Evolutionary conservation across 1,284 basidiomycete genomes (phyloP).

Genomic region (Athelia sp.): DNA sequence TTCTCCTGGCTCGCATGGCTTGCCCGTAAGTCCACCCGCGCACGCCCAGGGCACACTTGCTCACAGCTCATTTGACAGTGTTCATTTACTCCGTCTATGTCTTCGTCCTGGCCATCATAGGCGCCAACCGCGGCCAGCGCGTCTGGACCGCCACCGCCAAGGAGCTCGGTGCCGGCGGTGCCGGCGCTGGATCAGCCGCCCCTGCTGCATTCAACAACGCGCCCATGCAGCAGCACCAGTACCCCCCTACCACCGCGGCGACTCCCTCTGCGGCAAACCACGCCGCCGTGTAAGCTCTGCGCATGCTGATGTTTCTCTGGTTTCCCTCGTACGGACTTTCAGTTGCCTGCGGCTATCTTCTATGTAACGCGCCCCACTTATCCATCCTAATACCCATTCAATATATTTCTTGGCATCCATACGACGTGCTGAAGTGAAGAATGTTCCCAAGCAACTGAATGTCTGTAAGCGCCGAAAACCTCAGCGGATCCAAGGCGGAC

Average conservation of each 20-base stretch:
- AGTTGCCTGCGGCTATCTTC: no score
- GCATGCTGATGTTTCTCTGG: no score
- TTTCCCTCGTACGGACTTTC: no score
- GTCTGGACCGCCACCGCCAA: conserved; percentile 40
- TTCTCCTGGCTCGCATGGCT: conserved; percentile 52
- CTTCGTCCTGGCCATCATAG: conserved; percentile 28
- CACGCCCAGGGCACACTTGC: not conserved
- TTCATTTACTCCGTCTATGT: conserved; percentile 34
- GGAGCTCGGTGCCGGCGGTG: conserved; percentile 26
- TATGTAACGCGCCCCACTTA: no score
- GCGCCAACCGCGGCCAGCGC: conserved; percentile 30
- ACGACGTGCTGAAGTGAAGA: no score
- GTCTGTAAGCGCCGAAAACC: no score
- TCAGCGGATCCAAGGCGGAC: no score
- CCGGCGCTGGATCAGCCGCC: not conserved
- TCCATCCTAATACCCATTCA: no score
- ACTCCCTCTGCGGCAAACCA: no score
- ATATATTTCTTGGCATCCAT: no score
- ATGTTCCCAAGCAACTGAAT: no score
- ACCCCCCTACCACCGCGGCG: not conserved
- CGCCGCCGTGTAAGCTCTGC: no score
- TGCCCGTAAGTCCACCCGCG: conserved; percentile 30
- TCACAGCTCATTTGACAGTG: conserved; percentile 24
- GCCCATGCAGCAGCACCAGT: not conserved
- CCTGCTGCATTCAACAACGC: not conserved